Evolutionary conservation across 371 early-diverging fungal species (phyloP).

Genomic region (Mortierella sp.): DNA sequence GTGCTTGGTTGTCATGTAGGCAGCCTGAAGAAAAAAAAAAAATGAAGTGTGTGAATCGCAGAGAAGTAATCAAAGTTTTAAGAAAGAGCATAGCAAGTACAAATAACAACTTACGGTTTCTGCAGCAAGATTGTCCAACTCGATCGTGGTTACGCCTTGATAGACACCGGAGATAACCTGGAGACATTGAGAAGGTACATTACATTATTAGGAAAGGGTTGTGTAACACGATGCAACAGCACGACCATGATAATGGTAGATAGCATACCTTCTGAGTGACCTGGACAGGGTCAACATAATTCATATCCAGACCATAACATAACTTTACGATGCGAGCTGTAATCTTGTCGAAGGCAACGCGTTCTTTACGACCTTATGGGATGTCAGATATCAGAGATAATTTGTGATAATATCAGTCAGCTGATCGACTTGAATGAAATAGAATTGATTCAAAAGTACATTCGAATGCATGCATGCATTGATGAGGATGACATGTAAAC

Average conservation of each 20-base stretch:
- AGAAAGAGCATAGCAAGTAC: not conserved
- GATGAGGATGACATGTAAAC: not conserved
- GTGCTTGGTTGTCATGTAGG: constrained; percentile 97
- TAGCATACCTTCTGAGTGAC: constrained; percentile 89
- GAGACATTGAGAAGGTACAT: not conserved
- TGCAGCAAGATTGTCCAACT: constrained; percentile 97
- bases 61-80: not conserved
- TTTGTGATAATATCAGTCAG: not conserved
- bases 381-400: not conserved
- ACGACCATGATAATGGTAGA: not conserved
- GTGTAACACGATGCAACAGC: not conserved
- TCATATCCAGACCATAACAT: constrained; percentile 94
- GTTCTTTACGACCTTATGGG: constrained; percentile 80
- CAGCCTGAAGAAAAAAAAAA: constrained; percentile 66
- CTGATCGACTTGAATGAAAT: not conserved
- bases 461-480: not conserved
- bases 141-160: constrained; percentile 96
- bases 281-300: constrained; percentile 91
- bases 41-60: too few species aligned
- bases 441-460: not conserved
- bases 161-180: constrained; percentile 96
- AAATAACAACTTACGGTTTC: constrained; percentile 78
- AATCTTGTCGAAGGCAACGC: constrained; percentile 97
- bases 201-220: not conserved
- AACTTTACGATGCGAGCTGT: constrained; percentile 92